Conservation (phyloP, 805 yeast species). For the Kurtzmaniella fragi region DNA sequence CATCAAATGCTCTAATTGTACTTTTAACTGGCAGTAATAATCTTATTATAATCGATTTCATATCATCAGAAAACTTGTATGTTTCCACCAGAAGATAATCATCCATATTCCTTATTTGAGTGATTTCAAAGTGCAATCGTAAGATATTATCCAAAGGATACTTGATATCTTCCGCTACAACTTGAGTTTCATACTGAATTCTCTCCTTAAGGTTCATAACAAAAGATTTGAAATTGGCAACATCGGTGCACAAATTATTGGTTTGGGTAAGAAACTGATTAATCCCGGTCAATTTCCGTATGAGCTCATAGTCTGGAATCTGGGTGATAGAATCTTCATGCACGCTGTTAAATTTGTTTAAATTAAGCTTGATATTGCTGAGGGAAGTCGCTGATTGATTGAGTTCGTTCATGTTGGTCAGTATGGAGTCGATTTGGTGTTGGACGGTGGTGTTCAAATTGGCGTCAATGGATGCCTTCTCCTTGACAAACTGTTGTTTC, state of each 20-base stretch:
- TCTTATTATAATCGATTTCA: constrained; percentile 57
- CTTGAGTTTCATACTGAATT: constrained; percentile 41
- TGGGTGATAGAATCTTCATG: constrained; percentile 54
- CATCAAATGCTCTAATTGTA: constrained; percentile 57
- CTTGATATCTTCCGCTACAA: constrained; percentile 28
- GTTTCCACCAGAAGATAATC: constrained; percentile 68
- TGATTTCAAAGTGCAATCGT: constrained; percentile 64
- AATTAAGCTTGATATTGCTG: constrained; percentile 32
- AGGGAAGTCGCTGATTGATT: constrained; percentile 37
- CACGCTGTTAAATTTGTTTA: constrained; percentile 43
- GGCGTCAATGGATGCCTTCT: constrained; percentile 69
- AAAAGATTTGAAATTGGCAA: constrained; percentile 50
- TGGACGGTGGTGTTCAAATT: constrained; percentile 70
- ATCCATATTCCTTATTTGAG: constrained; percentile 67
- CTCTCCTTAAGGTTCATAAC: constrained; percentile 46
- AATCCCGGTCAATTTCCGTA: constrained; percentile 60
- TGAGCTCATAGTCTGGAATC: constrained; percentile 62
- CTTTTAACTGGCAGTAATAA: constrained; percentile 46
- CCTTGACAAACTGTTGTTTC: constrained; percentile 55
- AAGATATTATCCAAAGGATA: constrained; percentile 53
- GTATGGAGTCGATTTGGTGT: constrained; percentile 53
- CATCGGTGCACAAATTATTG: constrained; percentile 56
- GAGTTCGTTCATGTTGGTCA: constrained; percentile 47
- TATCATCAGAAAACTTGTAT: constrained; percentile 49
- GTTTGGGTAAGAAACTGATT: constrained; percentile 72